These are phyloP conservation scores for Kwoniella dejecticola DNA, from an alignment of 768 basidiomycete species.

Conservation along the genomic window DNA sequence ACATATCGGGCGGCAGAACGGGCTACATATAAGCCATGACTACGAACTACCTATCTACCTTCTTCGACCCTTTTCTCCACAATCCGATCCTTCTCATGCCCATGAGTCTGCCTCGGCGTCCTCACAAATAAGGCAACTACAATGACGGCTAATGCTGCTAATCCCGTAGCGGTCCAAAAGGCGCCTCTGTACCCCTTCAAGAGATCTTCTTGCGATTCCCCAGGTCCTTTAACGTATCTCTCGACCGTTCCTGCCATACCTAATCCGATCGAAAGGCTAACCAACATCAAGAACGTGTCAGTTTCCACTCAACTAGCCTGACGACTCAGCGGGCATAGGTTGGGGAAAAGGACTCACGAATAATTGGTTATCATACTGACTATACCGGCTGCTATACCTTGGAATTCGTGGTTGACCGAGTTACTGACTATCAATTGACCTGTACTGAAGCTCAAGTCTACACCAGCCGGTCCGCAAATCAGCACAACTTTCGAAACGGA, in stretches of 20 bases:
- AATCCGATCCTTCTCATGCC: conserved; percentile 7
- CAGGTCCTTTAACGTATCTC: conserved; percentile 12
- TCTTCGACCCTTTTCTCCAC: background rate
- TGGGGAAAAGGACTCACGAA: conserved; percentile 64
- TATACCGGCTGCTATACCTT: conserved; percentile 31
- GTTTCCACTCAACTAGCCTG: too few relatives aligned
- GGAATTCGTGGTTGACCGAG: conserved; percentile 27
- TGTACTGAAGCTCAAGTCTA: conserved; percentile 30
- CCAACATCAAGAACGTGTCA: background rate
- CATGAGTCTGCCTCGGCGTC: conserved; percentile 21
- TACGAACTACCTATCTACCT: background rate
- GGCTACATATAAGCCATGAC: too few relatives aligned
- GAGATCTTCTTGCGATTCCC: background rate
- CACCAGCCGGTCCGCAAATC: background rate
- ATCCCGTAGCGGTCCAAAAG: conserved; percentile 12
- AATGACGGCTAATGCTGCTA: conserved; percentile 17
- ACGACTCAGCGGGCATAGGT: too few relatives aligned
- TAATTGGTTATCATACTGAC: conserved; percentile 34
- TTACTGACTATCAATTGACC: conserved; percentile 33
- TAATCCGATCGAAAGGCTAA: conserved; percentile 25
- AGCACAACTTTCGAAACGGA: background rate
- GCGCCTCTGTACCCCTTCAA: conserved; percentile 24
- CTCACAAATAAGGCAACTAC: conserved; percentile 25
- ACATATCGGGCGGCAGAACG: too few relatives aligned
- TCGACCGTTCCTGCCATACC: conserved; percentile 28